These are phyloP conservation scores for Lentinula sp. DNA, from an alignment of 768 basidiomycete species.

Conservation along the genomic window DNA sequence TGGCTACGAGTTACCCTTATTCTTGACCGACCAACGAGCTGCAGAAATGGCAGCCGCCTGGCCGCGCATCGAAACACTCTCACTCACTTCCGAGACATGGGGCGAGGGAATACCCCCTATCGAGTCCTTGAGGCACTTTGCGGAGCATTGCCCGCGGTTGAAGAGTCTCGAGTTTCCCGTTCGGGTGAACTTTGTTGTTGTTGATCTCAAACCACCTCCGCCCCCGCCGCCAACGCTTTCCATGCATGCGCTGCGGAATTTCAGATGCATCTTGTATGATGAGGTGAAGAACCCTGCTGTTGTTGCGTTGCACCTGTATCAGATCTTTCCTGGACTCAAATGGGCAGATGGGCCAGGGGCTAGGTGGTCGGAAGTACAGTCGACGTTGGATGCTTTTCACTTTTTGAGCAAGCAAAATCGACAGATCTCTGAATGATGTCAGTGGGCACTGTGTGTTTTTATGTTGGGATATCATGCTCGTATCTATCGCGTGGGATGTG, in stretches of 20 bases:
- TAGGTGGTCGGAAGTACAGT: background rate
- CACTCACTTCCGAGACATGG: background rate
- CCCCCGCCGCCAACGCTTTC: background rate
- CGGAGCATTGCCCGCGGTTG: background rate
- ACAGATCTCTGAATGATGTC: background rate
- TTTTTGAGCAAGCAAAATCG: constrained; percentile 1
- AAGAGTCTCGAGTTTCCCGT: background rate
- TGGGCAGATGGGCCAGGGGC: background rate
- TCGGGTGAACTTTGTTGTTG: background rate
- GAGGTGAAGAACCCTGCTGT: background rate
- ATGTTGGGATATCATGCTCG: background rate
- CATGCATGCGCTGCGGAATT: background rate
- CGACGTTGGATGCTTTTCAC: background rate
- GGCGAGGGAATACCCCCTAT: background rate
- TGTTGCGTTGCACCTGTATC: background rate
- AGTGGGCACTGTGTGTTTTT: background rate
- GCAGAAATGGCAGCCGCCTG: background rate
- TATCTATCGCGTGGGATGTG: background rate
- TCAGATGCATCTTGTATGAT: background rate
- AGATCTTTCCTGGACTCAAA: background rate
- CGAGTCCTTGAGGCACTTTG: background rate
- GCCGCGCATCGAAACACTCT: background rate
- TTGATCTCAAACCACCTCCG: background rate
- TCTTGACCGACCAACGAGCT: background rate
- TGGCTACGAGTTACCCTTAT: background rate